Evolutionary conservation across 306 rosid genomes (phyloP).

Genomic region (Pterocarpus macrocarpus): DNA sequence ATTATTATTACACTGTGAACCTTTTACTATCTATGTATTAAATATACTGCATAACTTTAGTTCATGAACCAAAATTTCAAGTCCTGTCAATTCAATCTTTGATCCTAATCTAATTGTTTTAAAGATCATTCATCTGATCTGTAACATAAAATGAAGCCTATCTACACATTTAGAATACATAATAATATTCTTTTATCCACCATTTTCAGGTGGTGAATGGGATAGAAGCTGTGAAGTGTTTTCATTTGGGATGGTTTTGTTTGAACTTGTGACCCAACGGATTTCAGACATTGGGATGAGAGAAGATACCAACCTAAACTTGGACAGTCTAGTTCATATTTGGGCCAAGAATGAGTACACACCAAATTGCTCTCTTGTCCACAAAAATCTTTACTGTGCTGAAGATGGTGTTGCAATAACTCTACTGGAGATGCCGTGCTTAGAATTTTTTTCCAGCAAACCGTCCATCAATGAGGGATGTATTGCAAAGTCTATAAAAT

Average conservation of each 20-base stretch:
- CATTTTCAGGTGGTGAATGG: conserved; percentile 53
- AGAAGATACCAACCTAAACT: conserved; percentile 5
- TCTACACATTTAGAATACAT: too few relatives aligned
- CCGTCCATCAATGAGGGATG: conserved; percentile 43
- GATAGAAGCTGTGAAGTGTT: conserved; percentile 61
- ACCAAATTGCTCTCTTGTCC: conserved; percentile 66
- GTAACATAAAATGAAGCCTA: background rate
- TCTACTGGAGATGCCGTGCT: conserved; percentile 53
- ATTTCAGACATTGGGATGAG: conserved; percentile 25
- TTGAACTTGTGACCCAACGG: conserved; percentile 63
- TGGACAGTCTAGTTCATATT: conserved; percentile 52
- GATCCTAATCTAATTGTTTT: background rate
- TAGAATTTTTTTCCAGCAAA: conserved; percentile 52
- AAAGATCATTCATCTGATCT: background rate
- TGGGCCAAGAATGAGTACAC: conserved; percentile 74
- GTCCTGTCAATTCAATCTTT: background rate
- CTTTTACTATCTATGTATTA: background rate
- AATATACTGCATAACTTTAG: background rate
- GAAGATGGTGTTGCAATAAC: conserved; percentile 65
- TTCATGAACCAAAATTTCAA: background rate
- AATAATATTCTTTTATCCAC: background rate
- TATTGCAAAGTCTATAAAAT: conserved; percentile 40
- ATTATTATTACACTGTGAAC: background rate
- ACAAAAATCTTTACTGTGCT: conserved; percentile 47
- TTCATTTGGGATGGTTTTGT: conserved; percentile 64